Conservation (phyloP, 495 filamentous ascomycete species). For the Aspergillus baeticus region DNA sequence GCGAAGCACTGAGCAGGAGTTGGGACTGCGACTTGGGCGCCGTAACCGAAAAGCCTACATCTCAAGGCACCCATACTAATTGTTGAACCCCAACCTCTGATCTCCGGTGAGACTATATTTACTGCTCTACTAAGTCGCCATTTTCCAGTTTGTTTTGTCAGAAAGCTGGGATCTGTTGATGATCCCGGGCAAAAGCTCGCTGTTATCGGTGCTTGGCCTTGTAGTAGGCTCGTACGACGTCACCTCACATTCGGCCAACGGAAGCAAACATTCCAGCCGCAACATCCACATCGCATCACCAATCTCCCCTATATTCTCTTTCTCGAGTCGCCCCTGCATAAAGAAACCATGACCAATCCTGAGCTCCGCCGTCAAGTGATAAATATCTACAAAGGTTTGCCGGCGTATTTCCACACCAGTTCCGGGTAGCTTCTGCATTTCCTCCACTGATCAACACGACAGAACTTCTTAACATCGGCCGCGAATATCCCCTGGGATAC, state of each 20-base stretch:
- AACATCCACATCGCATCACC: neutral
- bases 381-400: conserved; percentile 82
- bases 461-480: conserved; percentile 84
- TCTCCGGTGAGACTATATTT: too few species aligned
- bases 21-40: too few species aligned
- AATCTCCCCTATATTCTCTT: neutral
- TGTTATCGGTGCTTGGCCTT: neutral
- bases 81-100: too few species aligned
- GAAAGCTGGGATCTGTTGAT: neutral
- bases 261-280: conserved; percentile 1
- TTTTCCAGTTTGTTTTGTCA: neutral
- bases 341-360: conserved; percentile 43
- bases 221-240: conserved; percentile 4
- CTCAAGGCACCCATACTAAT: too few species aligned
- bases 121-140: too few species aligned
- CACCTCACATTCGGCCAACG: neutral
- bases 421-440: neutral
- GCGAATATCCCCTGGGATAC: conserved; percentile 85
- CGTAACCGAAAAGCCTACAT: too few species aligned
- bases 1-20: too few species aligned
- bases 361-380: conserved; percentile 78
- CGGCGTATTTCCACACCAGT: neutral
- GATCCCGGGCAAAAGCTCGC: neutral
- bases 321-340: conserved; percentile 3
- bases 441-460: neutral